Conservation (phyloP, 345 rosid genomes). For the Lepidium sativum region DNA sequence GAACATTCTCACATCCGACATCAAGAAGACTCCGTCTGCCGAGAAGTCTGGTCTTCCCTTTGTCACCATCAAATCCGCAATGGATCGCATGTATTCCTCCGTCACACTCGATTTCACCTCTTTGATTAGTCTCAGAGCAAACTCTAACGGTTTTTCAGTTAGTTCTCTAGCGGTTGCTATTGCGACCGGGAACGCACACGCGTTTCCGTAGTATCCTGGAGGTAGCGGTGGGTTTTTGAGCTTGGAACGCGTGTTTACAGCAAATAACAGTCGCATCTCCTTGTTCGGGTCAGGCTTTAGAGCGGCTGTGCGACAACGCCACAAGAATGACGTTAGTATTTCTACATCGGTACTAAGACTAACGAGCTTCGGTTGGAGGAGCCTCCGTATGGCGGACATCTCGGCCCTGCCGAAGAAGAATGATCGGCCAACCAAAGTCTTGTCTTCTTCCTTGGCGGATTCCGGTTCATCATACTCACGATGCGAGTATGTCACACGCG, state of each 20-base stretch:
- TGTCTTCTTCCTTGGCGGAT: neutral
- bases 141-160: constrained; percentile 15
- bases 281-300: constrained; percentile 12
- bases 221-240: constrained; percentile 19
- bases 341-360: constrained; percentile 18
- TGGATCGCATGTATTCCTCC: constrained; percentile 47
- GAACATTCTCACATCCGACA: constrained; percentile 37
- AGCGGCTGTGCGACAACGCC: constrained; percentile 32
- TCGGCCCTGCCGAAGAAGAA: constrained; percentile 24
- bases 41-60: constrained; percentile 38
- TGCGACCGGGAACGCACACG: constrained; percentile 24
- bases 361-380: constrained; percentile 10
- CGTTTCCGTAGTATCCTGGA: constrained; percentile 39
- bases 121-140: constrained; percentile 26
- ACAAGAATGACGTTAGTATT: constrained; percentile 24
- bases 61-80: constrained; percentile 38
- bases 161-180: constrained; percentile 21
- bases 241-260: constrained; percentile 22
- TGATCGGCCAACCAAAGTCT: constrained; percentile 4
- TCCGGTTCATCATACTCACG: constrained; percentile 15
- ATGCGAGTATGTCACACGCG: constrained; percentile 14
- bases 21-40: constrained; percentile 19
- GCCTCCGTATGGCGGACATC: constrained; percentile 19
- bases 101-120: constrained; percentile 27
- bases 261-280: constrained; percentile 24